Base-by-base conservation (phyloP, 176 grass and related monocot genomes). In the Lolium perenne region DNA sequence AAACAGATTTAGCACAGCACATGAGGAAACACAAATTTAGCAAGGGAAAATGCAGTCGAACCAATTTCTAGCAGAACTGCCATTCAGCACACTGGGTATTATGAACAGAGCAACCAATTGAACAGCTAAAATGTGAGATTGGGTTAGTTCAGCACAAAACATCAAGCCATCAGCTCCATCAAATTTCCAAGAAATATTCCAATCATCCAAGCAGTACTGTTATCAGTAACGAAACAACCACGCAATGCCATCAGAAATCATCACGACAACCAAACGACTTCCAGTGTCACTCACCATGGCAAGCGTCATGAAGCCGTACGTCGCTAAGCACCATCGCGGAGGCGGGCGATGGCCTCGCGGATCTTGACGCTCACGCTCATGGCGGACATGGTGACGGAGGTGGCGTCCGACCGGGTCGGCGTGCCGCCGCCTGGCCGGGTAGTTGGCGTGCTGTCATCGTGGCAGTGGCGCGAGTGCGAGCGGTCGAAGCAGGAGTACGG, bases 311-410 rank as follows among this genome's bases (percentile, higher is more conserved):
- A n/a, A n/a, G n/a, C n/a, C n/a, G n/a, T n/a, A n/a, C n/a, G n/a
- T 85, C 65, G 16, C 65, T 69, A 95, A 65, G 78, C 89, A 74
- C 65, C 47, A 67, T 88, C 83, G 60, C 87, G 89, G 66, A 95
- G 80, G 35, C 91, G 91, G 62, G 82, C 83, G 38, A 40, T 40
- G 38, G 5, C 38, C 38, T 49, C 9, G 47, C 9, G 47, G 47
- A 11, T 6, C 8, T 87, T 91, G 86, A 91, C 71, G 41, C 86
- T 91, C 81, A 91, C 81, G 89, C 66, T 62, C 88, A 81, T 74
- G 1, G 80, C 77, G 3, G 82, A 10, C 66, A 70, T 70, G 17
- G 66, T 20, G 66, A 41, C 69, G n/a, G 86, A 82, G 80, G 63
- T 63, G 32, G 48, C 17, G 17, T 83, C 46, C 45, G 77, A 87